A percentile compares a stretch with the other conserved stretches of the same genome.
These are phyloP conservation scores for Westerdykella ornata DNA, from an alignment of 2,329 filamentous ascomycete genomes.

Conservation along the genomic window DNA sequence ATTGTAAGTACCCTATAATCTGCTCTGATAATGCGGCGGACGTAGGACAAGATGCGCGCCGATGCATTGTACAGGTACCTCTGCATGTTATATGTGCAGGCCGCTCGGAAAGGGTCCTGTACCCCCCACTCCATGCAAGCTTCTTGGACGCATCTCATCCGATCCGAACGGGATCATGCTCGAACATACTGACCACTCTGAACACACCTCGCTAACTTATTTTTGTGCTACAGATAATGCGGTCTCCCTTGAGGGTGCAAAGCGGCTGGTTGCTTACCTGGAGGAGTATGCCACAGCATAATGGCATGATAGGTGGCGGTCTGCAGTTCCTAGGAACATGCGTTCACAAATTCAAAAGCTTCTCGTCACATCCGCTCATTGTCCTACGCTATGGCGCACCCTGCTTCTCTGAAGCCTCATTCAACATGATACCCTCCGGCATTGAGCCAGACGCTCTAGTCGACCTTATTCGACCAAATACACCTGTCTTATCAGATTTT, in stretches of 20 bases:
- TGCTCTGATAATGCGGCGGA: conserved; percentile 1
- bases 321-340: conserved; percentile 6
- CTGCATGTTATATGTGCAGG: conserved; percentile 10
- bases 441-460: too few species aligned
- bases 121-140: too few species aligned
- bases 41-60: neutral
- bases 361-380: neutral
- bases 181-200: conserved; percentile 10
- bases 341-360: conserved; percentile 8
- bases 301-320: conserved; percentile 9
- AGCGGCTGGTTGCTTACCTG: conserved; percentile 62
- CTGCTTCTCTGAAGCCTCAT: conserved; percentile 11
- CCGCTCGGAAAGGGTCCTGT: neutral
- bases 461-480: too few species aligned
- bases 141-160: neutral
- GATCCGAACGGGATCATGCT: neutral
- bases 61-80: conserved; percentile 11
- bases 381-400: conserved; percentile 7
- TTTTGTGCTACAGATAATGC: conserved; percentile 59
- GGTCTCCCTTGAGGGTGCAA: conserved; percentile 59
- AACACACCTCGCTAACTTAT: conserved; percentile 13
- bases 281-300: conserved; percentile 47
- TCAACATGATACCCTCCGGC: conserved; percentile 21
- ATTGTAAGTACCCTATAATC: conserved; percentile 48
- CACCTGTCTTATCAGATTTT: too few species aligned